Conservation (phyloP, 2,329 filamentous ascomycete species). For the Plenodomus biglobosus region DNA sequence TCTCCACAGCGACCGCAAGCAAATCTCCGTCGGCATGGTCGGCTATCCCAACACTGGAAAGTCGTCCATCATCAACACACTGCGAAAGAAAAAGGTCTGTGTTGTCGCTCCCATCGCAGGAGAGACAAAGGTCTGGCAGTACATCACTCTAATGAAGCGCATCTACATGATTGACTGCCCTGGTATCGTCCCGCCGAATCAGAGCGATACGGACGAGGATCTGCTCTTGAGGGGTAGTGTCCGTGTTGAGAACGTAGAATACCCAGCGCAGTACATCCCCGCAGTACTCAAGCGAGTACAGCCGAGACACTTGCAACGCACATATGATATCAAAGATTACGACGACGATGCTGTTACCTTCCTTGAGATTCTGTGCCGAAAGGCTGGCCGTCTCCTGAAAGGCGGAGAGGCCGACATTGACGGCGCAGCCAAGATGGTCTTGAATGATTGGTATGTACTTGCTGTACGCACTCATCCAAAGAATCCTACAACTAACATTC, state of each 20-base stretch:
- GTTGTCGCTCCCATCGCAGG: slow-evolving; percentile 92
- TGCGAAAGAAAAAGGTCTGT: slow-evolving; percentile 92
- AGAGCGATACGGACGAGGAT: slow-evolving; percentile 79
- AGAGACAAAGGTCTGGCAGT: slow-evolving; percentile 98
- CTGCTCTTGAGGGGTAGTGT: slow-evolving; percentile 89
- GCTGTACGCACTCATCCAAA: not conserved
- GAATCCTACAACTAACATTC: not conserved
- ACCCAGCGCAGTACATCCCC: slow-evolving; percentile 93
- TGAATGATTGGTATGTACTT: slow-evolving; percentile 74
- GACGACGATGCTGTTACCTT: slow-evolving; percentile 74
- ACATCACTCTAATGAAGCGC: slow-evolving; percentile 91
- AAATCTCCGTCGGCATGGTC: slow-evolving; percentile 89
- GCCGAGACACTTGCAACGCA: slow-evolving; percentile 84
- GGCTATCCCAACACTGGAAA: slow-evolving; percentile 94
- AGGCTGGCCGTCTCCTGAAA: slow-evolving; percentile 80
- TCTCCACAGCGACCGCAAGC: slow-evolving; percentile 86
- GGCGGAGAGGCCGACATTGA: slow-evolving; percentile 95
- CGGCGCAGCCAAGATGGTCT: slow-evolving; percentile 91
- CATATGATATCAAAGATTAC: slow-evolving; percentile 84
- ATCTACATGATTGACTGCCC: slow-evolving; percentile 97
- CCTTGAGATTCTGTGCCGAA: slow-evolving; percentile 81
- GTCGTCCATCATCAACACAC: slow-evolving; percentile 94
- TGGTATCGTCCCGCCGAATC: slow-evolving; percentile 89
- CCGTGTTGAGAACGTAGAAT: slow-evolving; percentile 91
- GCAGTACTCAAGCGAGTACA: slow-evolving; percentile 80